phyloP scores from a whole-genome alignment of 805 yeast species.

The Pichia manshurica region DNA sequence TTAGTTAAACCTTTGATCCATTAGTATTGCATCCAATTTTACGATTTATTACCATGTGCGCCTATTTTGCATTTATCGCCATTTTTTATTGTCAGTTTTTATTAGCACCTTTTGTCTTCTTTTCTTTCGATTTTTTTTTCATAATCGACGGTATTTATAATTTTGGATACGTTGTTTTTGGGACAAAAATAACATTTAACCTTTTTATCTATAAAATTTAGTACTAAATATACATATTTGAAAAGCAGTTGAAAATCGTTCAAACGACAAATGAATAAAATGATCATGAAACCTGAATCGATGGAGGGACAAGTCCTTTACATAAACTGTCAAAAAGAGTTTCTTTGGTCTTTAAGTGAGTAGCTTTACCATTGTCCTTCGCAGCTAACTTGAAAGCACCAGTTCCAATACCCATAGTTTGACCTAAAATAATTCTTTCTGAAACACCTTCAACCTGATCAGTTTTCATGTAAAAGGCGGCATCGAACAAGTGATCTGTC shows the following conservation, averaged over 20 bases:
- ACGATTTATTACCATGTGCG: not conserved
- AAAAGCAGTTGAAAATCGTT: no score
- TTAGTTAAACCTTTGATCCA: conserved; percentile 20
- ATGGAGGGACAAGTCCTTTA: conserved; percentile 18
- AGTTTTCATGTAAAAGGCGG: conserved; percentile 95
- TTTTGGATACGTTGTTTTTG: no score
- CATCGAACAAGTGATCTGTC: conserved; percentile 96
- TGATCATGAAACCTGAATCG: conserved; percentile 11
- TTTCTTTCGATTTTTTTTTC: not conserved
- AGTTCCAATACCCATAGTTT: conserved; percentile 96
- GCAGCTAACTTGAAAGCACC: conserved; percentile 88
- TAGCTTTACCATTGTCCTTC: conserved; percentile 34
- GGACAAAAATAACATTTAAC: no score
- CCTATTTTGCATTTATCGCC: not conserved
- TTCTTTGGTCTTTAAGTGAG: conserved; percentile 33
- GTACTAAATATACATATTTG: no score
- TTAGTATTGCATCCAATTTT: not conserved
- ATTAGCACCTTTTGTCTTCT: not conserved
- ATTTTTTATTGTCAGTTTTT: not conserved
- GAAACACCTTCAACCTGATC: conserved; percentile 96
- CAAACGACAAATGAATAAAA: no score
- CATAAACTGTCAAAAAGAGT: conserved; percentile 45
- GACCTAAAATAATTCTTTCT: conserved; percentile 95
- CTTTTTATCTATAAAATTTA: no score
- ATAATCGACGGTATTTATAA: no score